phyloP scores from a whole-genome alignment of 108 stramenopile genomes.

The Nitzschia inconspicua region DNA sequence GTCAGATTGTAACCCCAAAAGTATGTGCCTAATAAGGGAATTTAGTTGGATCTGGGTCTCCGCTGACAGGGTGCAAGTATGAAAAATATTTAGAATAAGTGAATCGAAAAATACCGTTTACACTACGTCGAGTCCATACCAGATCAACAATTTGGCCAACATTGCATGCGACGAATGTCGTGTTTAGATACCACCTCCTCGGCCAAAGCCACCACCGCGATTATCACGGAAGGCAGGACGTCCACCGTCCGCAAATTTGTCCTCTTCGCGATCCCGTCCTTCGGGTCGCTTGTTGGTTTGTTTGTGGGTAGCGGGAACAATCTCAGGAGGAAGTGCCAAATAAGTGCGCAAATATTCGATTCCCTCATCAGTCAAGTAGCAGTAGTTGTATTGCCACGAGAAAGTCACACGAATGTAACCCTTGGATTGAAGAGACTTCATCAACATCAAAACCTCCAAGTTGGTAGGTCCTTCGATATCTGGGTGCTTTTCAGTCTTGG shows the following conservation, averaged over 20 bases:
- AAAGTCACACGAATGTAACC: constrained; percentile 91
- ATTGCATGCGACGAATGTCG: too few species aligned
- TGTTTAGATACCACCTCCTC: constrained; percentile 83
- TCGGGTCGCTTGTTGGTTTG: constrained; percentile 89
- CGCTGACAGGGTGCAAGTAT: too few species aligned
- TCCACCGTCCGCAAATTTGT: constrained; percentile 63
- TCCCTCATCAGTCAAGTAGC: constrained; percentile 94
- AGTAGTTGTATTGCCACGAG: constrained; percentile 98
- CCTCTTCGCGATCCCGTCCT: constrained; percentile 85
- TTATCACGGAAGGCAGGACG: constrained; percentile 79
- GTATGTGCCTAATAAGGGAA: too few species aligned
- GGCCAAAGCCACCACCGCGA: constrained; percentile 78
- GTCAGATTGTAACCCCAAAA: too few species aligned
- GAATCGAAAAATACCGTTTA: too few species aligned
- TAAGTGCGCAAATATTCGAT: constrained; percentile 95
- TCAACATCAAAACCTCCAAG: constrained; percentile 92
- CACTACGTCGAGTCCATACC: too few species aligned
- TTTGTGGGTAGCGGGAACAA: constrained; percentile 96
- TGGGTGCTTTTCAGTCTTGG: constrained; percentile 84
- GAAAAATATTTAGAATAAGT: too few species aligned
- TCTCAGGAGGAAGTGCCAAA: constrained; percentile 92
- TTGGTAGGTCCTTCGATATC: constrained; percentile 89
- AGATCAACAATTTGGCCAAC: too few species aligned
- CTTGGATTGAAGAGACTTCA: constrained; percentile 90
- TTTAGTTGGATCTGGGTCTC: too few species aligned